phyloP scores from a whole-genome alignment of 2,329 filamentous ascomycete genomes.

The Aspergillus niger region DNA sequence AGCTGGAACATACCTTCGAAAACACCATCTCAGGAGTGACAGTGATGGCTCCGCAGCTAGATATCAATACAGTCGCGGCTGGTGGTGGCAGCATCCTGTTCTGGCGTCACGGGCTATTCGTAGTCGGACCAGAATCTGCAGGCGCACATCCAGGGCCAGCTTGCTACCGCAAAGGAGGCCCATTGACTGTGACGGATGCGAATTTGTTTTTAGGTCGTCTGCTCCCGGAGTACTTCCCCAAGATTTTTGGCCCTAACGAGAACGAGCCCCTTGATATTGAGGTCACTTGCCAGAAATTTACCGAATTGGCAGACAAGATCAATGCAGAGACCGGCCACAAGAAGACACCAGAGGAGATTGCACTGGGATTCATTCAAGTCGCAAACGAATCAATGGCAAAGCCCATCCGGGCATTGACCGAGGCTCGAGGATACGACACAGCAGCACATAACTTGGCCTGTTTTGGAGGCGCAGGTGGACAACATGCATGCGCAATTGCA shows the following conservation, averaged over 20 bases:
- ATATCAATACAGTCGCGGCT: constrained; percentile 93
- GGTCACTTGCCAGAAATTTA: constrained; percentile 73
- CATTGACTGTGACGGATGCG: constrained; percentile 87
- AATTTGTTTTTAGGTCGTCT: constrained; percentile 85
- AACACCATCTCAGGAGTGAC: constrained; percentile 90
- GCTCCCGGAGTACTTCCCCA: constrained; percentile 90
- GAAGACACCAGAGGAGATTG: constrained; percentile 44
- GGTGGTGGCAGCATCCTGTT: constrained; percentile 72
- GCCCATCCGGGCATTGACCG: constrained; percentile 85
- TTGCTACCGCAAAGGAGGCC: constrained; percentile 89
- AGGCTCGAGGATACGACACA: constrained; percentile 89
- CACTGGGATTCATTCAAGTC: constrained; percentile 45
- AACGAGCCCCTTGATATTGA: constrained; percentile 76
- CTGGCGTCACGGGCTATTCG: constrained; percentile 86
- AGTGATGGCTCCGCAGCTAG: constrained; percentile 86
- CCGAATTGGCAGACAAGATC: constrained; percentile 66
- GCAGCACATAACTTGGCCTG: constrained; percentile 87
- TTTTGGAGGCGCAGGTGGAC: constrained; percentile 88
- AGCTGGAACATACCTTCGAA: constrained; percentile 92
- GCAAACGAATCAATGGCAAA: constrained; percentile 54
- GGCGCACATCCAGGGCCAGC: constrained; percentile 88
- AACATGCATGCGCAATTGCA: constrained; percentile 90
- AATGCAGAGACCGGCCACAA: constrained; percentile 47
- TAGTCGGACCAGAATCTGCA: constrained; percentile 88
- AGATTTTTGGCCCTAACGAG: constrained; percentile 91